A percentile compares a stretch with the other conserved stretches of the same genome.
Evolutionary conservation across 495 filamentous ascomycete genomes (phyloP).

Genomic region (Amniculicola lignicola): DNA sequence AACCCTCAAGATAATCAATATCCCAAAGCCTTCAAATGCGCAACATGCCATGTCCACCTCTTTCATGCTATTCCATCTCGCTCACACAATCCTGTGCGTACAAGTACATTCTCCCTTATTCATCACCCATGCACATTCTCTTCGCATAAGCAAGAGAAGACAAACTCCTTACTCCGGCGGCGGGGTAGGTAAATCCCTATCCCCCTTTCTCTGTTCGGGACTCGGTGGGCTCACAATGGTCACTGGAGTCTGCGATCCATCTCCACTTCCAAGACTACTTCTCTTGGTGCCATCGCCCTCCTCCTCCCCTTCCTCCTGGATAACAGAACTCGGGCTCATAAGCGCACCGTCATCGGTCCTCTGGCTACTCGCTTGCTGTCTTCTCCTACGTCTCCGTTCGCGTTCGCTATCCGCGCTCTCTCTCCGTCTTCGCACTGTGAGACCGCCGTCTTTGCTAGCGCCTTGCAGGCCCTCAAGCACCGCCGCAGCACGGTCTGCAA

Average conservation of each 20-base stretch:
- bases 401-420: constrained; percentile 40
- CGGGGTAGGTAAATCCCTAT: constrained; percentile 22
- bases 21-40: too few species aligned
- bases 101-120: too few species aligned
- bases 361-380: constrained; percentile 18
- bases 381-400: constrained; percentile 31
- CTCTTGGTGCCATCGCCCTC: constrained; percentile 15
- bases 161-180: constrained; percentile 18
- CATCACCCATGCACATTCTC: too few species aligned
- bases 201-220: constrained; percentile 25
- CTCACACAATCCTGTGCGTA: too few species aligned
- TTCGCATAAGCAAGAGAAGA: too few species aligned
- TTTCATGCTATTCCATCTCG: too few species aligned
- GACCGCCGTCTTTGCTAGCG: constrained; percentile 45
- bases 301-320: constrained; percentile 28
- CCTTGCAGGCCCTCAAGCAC: constrained; percentile 75
- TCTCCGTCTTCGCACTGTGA: constrained; percentile 37
- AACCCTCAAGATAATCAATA: too few species aligned
- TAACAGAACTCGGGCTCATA: constrained; percentile 19
- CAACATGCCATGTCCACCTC: too few species aligned
- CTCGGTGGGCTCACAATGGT: constrained; percentile 38
- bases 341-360: constrained; percentile 22
- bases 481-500: constrained; percentile 78
- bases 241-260: constrained; percentile 27
- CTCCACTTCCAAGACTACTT: neutral